Percentiles rank a stretch among this genome's conserved stretches.
Conservation (phyloP, 257 asterid species). For the Solanum dulcamara region DNA sequence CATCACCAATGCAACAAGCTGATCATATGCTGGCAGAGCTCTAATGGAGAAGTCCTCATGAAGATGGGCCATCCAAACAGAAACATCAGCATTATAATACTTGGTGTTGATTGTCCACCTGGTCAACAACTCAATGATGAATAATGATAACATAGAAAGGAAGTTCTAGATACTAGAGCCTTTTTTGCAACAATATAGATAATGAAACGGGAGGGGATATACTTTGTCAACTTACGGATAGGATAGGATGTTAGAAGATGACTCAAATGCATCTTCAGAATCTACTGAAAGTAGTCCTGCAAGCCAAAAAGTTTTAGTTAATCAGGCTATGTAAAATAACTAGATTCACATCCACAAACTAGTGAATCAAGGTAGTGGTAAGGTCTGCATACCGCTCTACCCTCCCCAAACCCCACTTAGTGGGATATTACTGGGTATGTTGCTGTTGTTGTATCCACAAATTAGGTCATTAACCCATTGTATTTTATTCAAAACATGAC, state of each 20-base stretch:
- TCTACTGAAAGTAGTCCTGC: constrained; percentile 57
- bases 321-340: background rate
- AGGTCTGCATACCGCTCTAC: too few species aligned
- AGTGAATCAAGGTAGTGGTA: too few species aligned
- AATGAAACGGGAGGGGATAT: background rate
- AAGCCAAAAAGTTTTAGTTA: background rate
- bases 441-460: too few species aligned
- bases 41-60: constrained; percentile 38
- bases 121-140: constrained; percentile 14
- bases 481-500: background rate
- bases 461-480: background rate
- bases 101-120: constrained; percentile 94
- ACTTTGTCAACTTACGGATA: constrained; percentile 44
- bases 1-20: constrained; percentile 69
- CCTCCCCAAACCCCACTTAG: too few species aligned
- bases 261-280: constrained; percentile 52
- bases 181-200: background rate
- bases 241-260: constrained; percentile 39
- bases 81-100: constrained; percentile 78
- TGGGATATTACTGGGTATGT: too few species aligned
- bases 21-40: constrained; percentile 33
- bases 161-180: background rate
- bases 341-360: background rate
- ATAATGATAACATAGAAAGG: background rate
- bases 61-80: constrained; percentile 70